Evolutionary conservation across 192 early-diverging fungal genomes (phyloP).

Genomic region (Backusella morwellensis): DNA sequence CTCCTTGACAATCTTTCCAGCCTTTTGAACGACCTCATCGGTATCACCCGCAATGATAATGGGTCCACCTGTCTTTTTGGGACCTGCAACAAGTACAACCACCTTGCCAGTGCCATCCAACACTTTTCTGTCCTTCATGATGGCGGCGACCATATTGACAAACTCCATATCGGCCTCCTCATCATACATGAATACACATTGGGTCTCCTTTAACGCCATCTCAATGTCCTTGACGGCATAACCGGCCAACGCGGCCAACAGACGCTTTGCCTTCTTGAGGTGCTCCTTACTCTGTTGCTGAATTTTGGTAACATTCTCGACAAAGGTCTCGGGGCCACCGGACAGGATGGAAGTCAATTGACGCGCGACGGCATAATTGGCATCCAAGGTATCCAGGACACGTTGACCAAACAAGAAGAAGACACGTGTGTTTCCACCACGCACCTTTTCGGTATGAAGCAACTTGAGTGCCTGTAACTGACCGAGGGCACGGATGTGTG

Average conservation of each 20-base stretch:
- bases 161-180: slow-evolving; percentile 53
- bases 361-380: slow-evolving; percentile 32
- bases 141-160: slow-evolving; percentile 23
- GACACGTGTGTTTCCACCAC: slow-evolving; percentile 62
- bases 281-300: slow-evolving; percentile 34
- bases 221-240: slow-evolving; percentile 36
- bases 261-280: slow-evolving; percentile 33
- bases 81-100: slow-evolving; percentile 40
- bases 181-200: slow-evolving; percentile 32
- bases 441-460: slow-evolving; percentile 59
- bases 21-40: slow-evolving; percentile 38
- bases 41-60: slow-evolving; percentile 40
- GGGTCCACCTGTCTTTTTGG: slow-evolving; percentile 39
- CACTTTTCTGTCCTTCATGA: slow-evolving; percentile 36
- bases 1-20: slow-evolving; percentile 23
- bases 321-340: slow-evolving; percentile 40
- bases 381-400: slow-evolving; percentile 42
- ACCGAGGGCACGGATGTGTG: slow-evolving; percentile 57
- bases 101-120: slow-evolving; percentile 19
- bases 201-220: slow-evolving; percentile 6
- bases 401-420: slow-evolving; percentile 70
- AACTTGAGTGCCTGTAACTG: slow-evolving; percentile 67
- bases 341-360: slow-evolving; percentile 39
- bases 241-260: slow-evolving; percentile 37
- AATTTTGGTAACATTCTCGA: slow-evolving; percentile 34